Evolutionary conservation across 1,284 basidiomycete species (phyloP), one percentile per base, ranked within the genome.

Genomic region (Cryptococcus sp.): DNA sequence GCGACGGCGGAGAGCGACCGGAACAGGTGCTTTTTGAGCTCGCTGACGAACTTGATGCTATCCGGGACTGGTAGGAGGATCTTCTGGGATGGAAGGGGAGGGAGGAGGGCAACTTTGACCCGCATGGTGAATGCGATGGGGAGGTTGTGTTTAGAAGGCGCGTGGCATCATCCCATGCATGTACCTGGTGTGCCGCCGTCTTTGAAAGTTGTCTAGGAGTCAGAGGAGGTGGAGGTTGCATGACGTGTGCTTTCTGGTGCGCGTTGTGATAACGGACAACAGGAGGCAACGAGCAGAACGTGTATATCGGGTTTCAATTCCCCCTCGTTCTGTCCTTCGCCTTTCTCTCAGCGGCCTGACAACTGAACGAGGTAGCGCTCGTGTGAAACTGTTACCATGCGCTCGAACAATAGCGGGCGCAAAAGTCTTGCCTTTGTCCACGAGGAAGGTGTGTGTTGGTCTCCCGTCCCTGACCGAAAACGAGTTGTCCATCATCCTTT

Each of bases 61-160:
- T 53, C 38, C 1, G 65, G 61, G 7, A 73, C 49, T 0, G 67
- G 68, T 16, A 69, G 54, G 28, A 75, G 70, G 24, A 70, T 47
- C 51, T 69, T 72, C 18, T 62, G 53, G 11, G 61, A 57, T 3
- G 52, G 35, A 40, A 75, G 71, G 12, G 73, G 73, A 1, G 68
- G 55, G 2, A 64, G 47, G 9, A 71, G 64, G 20, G 65, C 57
- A 15, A 75, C 28, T 43, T 64, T 68, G 48, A 76, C 53, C 43
- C 73, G 61, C 70, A 71, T 75, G 33, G 9, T 39, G 20, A 11
- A 20, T 44, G 11, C 42, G 13, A 12, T 20, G 15, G 5, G 42
- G 42, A 11, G 5, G 42, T 18, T 23, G 20, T 15, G 42, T 20
- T 18, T n/a, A 2, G n/a, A n/a, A 12, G n/a, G 18, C n/a, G 18